A percentile compares a stretch with the other conserved stretches of the same genome.
These are phyloP conservation scores for Hordeum pubiflorum DNA, from an alignment of 202 grass and related monocot species.

Conservation along the genomic window DNA sequence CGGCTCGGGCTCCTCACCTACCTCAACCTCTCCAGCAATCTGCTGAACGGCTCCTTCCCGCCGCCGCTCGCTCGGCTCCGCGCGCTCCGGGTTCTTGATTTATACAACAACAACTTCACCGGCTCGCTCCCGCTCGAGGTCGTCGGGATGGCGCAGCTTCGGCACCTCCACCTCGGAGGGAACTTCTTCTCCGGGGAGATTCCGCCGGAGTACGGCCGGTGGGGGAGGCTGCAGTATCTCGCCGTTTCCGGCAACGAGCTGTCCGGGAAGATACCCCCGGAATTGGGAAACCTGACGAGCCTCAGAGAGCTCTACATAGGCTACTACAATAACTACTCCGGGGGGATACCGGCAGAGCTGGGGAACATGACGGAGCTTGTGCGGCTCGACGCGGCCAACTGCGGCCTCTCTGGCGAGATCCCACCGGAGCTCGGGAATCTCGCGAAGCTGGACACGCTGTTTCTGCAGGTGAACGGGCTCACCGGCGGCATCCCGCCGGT, in stretches of 20 bases:
- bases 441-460: slow-evolving; percentile 72
- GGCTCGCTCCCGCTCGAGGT: slow-evolving; percentile 49
- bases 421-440: slow-evolving; percentile 59
- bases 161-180: slow-evolving; percentile 80
- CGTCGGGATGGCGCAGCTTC: slow-evolving; percentile 34
- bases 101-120: slow-evolving; percentile 96
- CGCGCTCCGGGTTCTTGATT: slow-evolving; percentile 53
- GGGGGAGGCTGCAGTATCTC: slow-evolving; percentile 62
- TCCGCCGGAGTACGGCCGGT: slow-evolving; percentile 54
- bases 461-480: slow-evolving; percentile 91
- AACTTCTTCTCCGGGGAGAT: slow-evolving; percentile 97
- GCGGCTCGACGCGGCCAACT: slow-evolving; percentile 82
- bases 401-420: slow-evolving; percentile 71
- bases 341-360: slow-evolving; percentile 58
- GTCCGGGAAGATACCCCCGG: slow-evolving; percentile 49
- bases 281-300: slow-evolving; percentile 57
- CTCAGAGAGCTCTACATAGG: slow-evolving; percentile 83
- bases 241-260: slow-evolving; percentile 91
- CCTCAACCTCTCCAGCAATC: slow-evolving; percentile 79
- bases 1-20: slow-evolving; percentile 35
- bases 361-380: slow-evolving; percentile 66
- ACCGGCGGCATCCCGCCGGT: slow-evolving; percentile 43
- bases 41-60: slow-evolving; percentile 50
- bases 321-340: slow-evolving; percentile 70
- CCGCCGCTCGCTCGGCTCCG: slow-evolving; percentile 36